Conservation (phyloP, 305 asterid genomes). For the Striga hermonthica region DNA sequence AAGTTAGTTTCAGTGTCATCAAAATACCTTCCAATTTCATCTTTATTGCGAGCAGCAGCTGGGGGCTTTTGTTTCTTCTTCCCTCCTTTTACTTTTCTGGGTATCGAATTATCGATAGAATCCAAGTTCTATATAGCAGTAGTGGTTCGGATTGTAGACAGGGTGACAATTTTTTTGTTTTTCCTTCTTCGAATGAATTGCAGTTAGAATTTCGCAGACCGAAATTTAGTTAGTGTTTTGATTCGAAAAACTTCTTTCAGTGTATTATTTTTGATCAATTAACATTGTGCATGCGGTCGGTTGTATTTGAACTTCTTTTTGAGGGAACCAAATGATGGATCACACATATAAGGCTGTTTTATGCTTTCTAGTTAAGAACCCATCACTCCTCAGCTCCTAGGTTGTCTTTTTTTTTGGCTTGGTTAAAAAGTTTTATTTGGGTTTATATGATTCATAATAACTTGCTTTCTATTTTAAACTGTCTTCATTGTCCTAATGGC, state of each 20-base stretch:
- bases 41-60: no score
- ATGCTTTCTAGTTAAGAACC: no score
- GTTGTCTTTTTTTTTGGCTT: constrained; percentile 1
- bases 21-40: no score
- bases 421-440: constrained; percentile 18
- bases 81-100: not conserved
- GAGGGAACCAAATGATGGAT: not conserved
- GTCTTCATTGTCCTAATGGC: not conserved
- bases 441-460: constrained; percentile 7
- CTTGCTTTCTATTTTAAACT: not conserved
- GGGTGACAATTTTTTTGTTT: no score
- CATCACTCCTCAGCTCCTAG: not conserved
- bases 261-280: not conserved
- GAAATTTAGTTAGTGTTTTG: not conserved
- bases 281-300: not conserved
- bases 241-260: not conserved
- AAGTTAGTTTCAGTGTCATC: no score
- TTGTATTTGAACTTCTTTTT: no score
- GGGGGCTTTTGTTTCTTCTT: not conserved
- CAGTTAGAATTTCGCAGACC: no score
- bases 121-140: no score
- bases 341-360: constrained; percentile 14
- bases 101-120: no score
- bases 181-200: no score
- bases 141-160: no score